These are phyloP conservation scores for Sporothrix brunneoviolacea DNA, from an alignment of 2,329 filamentous ascomycete species.

Conservation along the genomic window DNA sequence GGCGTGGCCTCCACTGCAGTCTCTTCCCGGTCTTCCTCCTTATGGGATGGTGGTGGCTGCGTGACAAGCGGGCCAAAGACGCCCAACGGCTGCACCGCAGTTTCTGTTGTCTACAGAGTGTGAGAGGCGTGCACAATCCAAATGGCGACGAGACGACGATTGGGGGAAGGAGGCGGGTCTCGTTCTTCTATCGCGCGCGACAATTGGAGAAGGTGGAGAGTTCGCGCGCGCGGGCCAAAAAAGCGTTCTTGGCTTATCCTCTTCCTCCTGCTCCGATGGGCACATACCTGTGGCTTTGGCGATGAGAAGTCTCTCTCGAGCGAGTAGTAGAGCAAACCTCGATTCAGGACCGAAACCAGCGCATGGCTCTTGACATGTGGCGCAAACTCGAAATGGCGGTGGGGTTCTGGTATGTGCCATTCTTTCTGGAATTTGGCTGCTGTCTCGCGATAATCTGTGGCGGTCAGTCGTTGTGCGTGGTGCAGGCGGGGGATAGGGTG, in stretches of 20 bases:
- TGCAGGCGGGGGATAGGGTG: neutral
- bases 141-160: neutral
- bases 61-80: slow-evolving; percentile 51
- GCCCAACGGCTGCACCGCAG: slow-evolving; percentile 42
- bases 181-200: too few species aligned
- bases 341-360: slow-evolving; percentile 56
- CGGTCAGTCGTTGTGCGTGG: slow-evolving; percentile 13
- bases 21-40: slow-evolving; percentile 30
- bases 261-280: neutral
- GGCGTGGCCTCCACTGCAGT: slow-evolving; percentile 5
- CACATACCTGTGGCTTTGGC: slow-evolving; percentile 42
- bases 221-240: slow-evolving; percentile 1
- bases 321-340: slow-evolving; percentile 55
- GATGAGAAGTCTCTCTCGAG: slow-evolving; percentile 46
- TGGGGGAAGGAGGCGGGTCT: neutral
- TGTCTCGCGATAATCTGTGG: slow-evolving; percentile 59
- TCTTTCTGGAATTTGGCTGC: slow-evolving; percentile 63
- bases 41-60: slow-evolving; percentile 33
- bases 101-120: slow-evolving; percentile 38
- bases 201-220: neutral
- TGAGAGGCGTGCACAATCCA: neutral
- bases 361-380: slow-evolving; percentile 59
- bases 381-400: slow-evolving; percentile 57
- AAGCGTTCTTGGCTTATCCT: too few species aligned
- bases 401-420: slow-evolving; percentile 57